Percentiles rank a stretch among this genome's conserved stretches.
Evolutionary conservation across 495 filamentous ascomycete genomes (phyloP).

Genomic region (Talaromyces proteolyticus): DNA sequence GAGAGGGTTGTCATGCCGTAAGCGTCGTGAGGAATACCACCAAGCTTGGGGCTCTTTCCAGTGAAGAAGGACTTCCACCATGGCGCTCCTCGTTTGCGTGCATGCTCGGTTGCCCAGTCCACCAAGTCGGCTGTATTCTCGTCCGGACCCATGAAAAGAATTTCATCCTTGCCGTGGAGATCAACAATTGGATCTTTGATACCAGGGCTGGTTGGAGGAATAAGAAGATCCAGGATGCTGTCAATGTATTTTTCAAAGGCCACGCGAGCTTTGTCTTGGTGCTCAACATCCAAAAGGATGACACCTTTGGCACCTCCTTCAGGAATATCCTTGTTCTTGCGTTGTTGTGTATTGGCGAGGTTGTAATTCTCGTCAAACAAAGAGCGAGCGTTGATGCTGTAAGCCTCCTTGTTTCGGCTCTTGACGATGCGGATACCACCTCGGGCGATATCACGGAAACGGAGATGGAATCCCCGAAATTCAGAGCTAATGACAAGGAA

Average conservation of each 20-base stretch:
- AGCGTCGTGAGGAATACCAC: slow-evolving; percentile 90
- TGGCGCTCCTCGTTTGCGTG: slow-evolving; percentile 76
- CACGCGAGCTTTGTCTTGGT: slow-evolving; percentile 85
- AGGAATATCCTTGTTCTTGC: slow-evolving; percentile 99
- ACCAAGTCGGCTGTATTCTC: slow-evolving; percentile 98
- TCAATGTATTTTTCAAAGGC: slow-evolving; percentile 99
- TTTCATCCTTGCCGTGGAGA: slow-evolving; percentile 87
- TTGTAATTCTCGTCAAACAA: slow-evolving; percentile 99
- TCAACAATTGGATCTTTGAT: slow-evolving; percentile 99
- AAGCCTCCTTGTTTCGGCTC: slow-evolving; percentile 89
- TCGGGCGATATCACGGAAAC: slow-evolving; percentile 94
- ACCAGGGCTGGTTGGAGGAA: slow-evolving; percentile 83
- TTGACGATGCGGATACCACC: slow-evolving; percentile 98
- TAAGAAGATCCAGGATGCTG: slow-evolving; percentile 89
- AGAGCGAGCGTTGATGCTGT: slow-evolving; percentile 90
- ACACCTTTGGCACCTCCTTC: slow-evolving; percentile 98
- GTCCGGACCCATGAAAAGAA: slow-evolving; percentile 96
- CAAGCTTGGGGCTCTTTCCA: slow-evolving; percentile 91
- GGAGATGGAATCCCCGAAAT: slow-evolving; percentile 93
- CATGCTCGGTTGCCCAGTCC: slow-evolving; percentile 96
- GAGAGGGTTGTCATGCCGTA: slow-evolving; percentile 99
- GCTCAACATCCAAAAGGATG: slow-evolving; percentile 85
- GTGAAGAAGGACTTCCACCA: slow-evolving; percentile 99
- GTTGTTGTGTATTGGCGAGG: slow-evolving; percentile 95
- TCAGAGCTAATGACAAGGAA: slow-evolving; percentile 96